These are phyloP conservation scores for Ascodesmis nigricans DNA, from an alignment of 495 filamentous ascomycete genomes.

Conservation along the genomic window DNA sequence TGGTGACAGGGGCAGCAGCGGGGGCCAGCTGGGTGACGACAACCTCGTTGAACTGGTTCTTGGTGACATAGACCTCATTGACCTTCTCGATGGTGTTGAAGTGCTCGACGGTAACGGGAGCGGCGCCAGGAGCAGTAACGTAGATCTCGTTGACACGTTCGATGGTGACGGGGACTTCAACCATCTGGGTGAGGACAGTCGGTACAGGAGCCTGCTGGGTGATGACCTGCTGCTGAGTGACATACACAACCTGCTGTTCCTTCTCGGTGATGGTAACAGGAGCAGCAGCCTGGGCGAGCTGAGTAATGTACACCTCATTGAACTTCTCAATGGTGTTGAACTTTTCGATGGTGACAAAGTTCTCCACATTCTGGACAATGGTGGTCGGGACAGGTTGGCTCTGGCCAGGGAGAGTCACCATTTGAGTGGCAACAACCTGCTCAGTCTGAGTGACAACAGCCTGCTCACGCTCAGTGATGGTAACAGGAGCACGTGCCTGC, in stretches of 20 bases:
- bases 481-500: not conserved
- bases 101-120: not conserved
- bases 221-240: conserved; percentile 7
- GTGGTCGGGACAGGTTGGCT: conserved; percentile 9
- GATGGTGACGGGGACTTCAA: conserved; percentile 3
- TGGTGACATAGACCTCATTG: not conserved
- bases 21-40: too few relatives aligned
- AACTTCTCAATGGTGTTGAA: conserved; percentile 4
- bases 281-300: conserved; percentile 2
- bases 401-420: conserved; percentile 8
- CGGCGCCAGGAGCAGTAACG: conserved; percentile 7
- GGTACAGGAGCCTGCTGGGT: too few relatives aligned
- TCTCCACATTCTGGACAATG: conserved; percentile 7
- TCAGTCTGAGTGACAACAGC: conserved; percentile 11
- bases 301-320: conserved; percentile 5
- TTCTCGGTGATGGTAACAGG: conserved; percentile 3
- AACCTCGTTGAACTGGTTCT: too few relatives aligned
- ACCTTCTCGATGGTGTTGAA: not conserved
- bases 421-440: conserved; percentile 1
- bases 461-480: conserved; percentile 3
- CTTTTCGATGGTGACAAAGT: conserved; percentile 8
- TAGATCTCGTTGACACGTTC: not conserved
- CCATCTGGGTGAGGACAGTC: conserved; percentile 4
- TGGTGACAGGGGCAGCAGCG: conserved; percentile 10
- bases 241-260: conserved; percentile 9